Evolutionary conservation across 306 rosid genomes (phyloP), one percentile per base, ranked within the genome.

Genomic region (Trifolium fragiferum): DNA sequence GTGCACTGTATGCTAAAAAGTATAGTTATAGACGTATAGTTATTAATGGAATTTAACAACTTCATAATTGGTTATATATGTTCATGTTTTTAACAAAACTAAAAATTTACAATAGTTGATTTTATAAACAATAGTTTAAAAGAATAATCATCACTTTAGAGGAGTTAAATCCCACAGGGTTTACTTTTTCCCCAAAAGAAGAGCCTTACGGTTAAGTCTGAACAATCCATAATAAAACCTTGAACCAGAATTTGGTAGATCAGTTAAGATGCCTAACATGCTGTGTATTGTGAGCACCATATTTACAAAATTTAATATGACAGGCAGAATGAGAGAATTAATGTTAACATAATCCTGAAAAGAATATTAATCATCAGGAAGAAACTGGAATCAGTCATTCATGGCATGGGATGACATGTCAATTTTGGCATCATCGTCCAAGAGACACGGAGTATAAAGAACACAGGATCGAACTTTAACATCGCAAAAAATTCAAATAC

Each of bases 401-500:
- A 35, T 27, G 46, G 40, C 40, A 35, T 27, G 46, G 74, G 53
- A 80, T 58, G 66, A 9, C 41, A 74, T 44, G 75, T 37, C 62
- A 44, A 18, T 15, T 69, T 74, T 67, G 60, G 46, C 68, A 53
- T 53, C 64, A 66, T 25, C 63, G 73, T 27, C 37, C 70, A 78
- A 74, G 77, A 50, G 76, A 59, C 55, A 30, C 33, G 33, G 53
- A 2, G 6, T 13, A 14, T 14, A 38, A 70, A 38, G 7, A 63
- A 66, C 19, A 44, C 66, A 73, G 37, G 32, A 73, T 54, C 18
- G 38, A 76, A 55, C 19, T 23, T 44, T 8, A 25, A 68, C 18
- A 70, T 59, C 30, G 13, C 44, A 68, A 19, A 59, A 59, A 37
- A 65, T 55, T 74, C 62, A 73, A 65, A 19, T 87, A 92, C 97